These are phyloP conservation scores for Thermomyces lanuginosus DNA, from an alignment of 2,329 filamentous ascomycete genomes.

Conservation along the genomic window DNA sequence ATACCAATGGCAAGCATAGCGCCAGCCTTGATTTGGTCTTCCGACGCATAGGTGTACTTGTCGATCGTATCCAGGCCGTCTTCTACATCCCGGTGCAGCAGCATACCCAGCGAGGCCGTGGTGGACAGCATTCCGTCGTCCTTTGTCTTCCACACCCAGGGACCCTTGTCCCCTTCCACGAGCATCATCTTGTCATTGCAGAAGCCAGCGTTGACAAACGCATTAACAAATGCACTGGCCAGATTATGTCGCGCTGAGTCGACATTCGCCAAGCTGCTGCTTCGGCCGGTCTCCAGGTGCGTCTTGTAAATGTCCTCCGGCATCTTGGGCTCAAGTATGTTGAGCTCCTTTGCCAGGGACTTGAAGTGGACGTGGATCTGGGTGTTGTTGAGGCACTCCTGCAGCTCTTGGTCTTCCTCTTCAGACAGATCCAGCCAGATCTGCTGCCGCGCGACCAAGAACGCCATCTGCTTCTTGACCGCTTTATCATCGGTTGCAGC, in stretches of 20 bases:
- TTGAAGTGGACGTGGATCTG: conserved; percentile 87
- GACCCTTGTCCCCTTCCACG: conserved; percentile 69
- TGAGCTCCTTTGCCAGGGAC: conserved; percentile 81
- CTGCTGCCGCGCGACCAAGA: conserved; percentile 79
- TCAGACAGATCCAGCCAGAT: conserved; percentile 57
- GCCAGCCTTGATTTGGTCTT: conserved; percentile 77
- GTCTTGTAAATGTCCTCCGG: conserved; percentile 99
- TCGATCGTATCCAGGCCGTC: conserved; percentile 85
- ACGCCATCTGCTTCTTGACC: conserved; percentile 83
- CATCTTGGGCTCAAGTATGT: conserved; percentile 89
- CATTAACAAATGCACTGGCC: conserved; percentile 89
- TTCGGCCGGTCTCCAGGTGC: conserved; percentile 86
- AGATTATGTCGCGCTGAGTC: conserved; percentile 94
- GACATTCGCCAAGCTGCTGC: conserved; percentile 81
- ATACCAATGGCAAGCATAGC: conserved; percentile 88
- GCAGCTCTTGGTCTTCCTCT: conserved; percentile 56
- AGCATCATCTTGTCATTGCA: conserved; percentile 97
- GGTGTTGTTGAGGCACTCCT: conserved; percentile 73
- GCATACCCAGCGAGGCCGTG: conserved; percentile 77
- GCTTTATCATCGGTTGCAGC: conserved; percentile 63
- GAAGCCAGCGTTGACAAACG: conserved; percentile 90
- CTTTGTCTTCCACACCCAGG: conserved; percentile 99
- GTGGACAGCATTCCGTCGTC: conserved; percentile 96
- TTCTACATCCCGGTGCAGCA: conserved; percentile 88
- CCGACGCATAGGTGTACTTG: conserved; percentile 72